These are phyloP conservation scores for Arthrinium phaeospermum DNA, from an alignment of 2,329 filamentous ascomycete genomes.

Conservation along the genomic window DNA sequence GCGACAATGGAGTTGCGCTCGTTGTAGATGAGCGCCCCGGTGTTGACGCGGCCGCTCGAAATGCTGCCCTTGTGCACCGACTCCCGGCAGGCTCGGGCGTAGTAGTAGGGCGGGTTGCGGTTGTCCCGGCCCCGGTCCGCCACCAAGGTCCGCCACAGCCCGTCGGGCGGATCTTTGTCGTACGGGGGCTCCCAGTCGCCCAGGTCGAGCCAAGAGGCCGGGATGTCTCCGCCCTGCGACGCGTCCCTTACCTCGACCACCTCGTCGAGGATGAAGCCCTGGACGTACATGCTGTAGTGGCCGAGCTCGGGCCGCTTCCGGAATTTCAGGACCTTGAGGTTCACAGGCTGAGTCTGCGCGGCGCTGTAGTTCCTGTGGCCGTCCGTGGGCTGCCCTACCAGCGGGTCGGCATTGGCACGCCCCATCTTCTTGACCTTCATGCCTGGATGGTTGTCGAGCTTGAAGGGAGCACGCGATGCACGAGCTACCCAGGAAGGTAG, in stretches of 20 bases:
- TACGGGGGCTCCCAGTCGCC: neutral
- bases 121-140: constrained; percentile 33
- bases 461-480: constrained; percentile 33
- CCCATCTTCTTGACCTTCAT: constrained; percentile 25
- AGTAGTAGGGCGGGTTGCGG: constrained; percentile 35
- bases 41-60: constrained; percentile 26
- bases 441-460: constrained; percentile 31
- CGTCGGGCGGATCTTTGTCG: constrained; percentile 28
- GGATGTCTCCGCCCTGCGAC: constrained; percentile 27
- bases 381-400: constrained; percentile 39
- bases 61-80: constrained; percentile 32
- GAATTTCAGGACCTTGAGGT: constrained; percentile 25
- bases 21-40: constrained; percentile 28
- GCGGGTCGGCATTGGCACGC: constrained; percentile 41
- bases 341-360: constrained; percentile 25
- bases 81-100: constrained; percentile 33
- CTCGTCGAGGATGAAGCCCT: constrained; percentile 38
- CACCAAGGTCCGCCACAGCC: constrained; percentile 36
- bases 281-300: constrained; percentile 40
- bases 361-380: constrained; percentile 39
- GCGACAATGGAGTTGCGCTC: constrained; percentile 36
- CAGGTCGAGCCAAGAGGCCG: neutral
- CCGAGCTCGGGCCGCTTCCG: constrained; percentile 28
- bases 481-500: constrained; percentile 29
- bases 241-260: constrained; percentile 27